Conservation (phyloP, 305 asterid species). For the Solanum chacoense region DNA sequence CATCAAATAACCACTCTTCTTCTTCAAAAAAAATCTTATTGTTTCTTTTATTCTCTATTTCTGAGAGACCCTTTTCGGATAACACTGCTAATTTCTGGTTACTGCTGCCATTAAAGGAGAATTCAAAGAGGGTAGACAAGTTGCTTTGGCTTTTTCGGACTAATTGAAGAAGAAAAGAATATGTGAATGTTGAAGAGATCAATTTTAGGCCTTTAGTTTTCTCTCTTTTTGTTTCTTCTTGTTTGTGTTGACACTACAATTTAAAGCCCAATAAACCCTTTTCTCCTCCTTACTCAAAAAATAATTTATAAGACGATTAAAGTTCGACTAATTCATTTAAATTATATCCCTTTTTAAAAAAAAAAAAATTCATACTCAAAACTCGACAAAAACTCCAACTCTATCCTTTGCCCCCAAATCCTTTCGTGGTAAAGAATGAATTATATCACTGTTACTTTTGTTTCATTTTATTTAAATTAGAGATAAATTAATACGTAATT, state of each 20-base stretch:
- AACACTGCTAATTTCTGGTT: neutral
- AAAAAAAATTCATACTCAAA: no score
- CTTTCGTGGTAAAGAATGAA: neutral
- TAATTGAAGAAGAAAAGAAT: neutral
- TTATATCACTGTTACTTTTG: neutral
- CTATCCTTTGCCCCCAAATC: neutral
- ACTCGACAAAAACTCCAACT: no score
- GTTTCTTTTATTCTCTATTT: neutral
- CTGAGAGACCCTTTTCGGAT: neutral
- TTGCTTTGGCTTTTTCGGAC: neutral
- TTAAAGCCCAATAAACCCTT: neutral
- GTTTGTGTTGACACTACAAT: neutral
- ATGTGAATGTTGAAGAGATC: neutral
- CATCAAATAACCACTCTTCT: slow-evolving; percentile 23
- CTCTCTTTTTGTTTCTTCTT: neutral
- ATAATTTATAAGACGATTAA: accelerated
- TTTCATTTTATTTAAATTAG: neutral
- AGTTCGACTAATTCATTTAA: no score
- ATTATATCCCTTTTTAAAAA: no score
- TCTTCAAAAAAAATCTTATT: neutral
- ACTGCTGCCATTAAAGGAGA: neutral
- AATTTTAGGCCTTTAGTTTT: neutral
- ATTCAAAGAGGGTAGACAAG: neutral
- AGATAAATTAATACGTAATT: neutral
- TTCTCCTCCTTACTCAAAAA: neutral